Evolutionary conservation across 306 rosid genomes (phyloP), one percentile per base, ranked within the genome.

Genomic region (Quillaja saponaria): DNA sequence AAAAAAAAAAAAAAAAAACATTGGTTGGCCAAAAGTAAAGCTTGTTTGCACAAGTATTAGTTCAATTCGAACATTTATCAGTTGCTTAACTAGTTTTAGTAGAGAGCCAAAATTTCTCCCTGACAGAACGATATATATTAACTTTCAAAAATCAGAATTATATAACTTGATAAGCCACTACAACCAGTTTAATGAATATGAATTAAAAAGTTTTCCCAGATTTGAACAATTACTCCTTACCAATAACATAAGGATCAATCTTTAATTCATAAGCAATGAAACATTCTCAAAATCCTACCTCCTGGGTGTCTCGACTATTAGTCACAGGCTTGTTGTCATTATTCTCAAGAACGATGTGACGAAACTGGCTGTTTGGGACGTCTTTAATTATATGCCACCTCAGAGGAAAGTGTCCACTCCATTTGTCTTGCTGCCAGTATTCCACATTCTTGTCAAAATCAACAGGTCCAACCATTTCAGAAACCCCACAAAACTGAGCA

Each of bases 311-410:
- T 55, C 96, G 87, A 79, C 96, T 88, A 76, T 88, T 88, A 20
- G 96, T 88, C 49, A 88, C 96, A 40, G 96, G 96, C 84, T 88
- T 88, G 81, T 88, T 88, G 73, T 88, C 96, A 68, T 88, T 88
- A 73, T 85, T 85, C 73, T 85, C 96, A 54, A 88, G 90, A 56
- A 85, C 80, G 59, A 88, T 83, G 79, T 88, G 92, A 58, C 96
- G 90, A 49, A 88, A 88, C 69, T 82, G 96, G 81, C 92, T 88
- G 71, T 88, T 88, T 0, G 96, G 96, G 21, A 85, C 84, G 50
- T 88, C 96, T 83, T 85, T 88, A 69, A 88, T 79, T 28, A 85
- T 81, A 78, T 85, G 86, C 96, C 96, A 88, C 78, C 79, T 88
- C 49, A 85, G 90, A 62, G 92, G 87, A 74, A 88, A 85, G 77